These are phyloP conservation scores for Wickerhamiella cacticola DNA, from an alignment of 805 yeast genomes.

Conservation along the genomic window DNA sequence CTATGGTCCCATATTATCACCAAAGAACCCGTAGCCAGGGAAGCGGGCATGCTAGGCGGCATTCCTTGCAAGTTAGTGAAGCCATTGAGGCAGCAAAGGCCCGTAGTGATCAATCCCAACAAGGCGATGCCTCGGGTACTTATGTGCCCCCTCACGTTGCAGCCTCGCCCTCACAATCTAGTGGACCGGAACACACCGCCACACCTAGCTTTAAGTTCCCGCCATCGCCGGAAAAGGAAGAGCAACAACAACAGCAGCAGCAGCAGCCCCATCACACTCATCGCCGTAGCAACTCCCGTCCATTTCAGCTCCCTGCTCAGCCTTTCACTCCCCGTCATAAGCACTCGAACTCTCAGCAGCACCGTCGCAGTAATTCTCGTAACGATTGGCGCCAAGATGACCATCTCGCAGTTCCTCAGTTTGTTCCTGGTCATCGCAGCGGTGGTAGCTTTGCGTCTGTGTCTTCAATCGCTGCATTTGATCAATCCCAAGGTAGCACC, in stretches of 20 bases:
- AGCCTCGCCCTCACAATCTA: background rate
- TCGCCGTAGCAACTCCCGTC: conserved; percentile 34
- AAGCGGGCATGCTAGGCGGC: conserved; percentile 64
- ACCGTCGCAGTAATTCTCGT: conserved; percentile 33
- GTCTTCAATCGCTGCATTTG: conserved; percentile 32
- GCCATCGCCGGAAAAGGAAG: conserved; percentile 17
- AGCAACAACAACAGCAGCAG: conserved; percentile 15
- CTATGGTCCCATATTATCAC: conserved; percentile 8
- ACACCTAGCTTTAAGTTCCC: conserved; percentile 22
- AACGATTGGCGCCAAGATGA: conserved; percentile 20
- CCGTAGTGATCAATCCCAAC: conserved; percentile 51
- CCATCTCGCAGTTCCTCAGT: conserved; percentile 24
- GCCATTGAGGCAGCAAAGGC: conserved; percentile 96
- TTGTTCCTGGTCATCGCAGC: conserved; percentile 69
- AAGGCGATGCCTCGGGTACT: background rate
- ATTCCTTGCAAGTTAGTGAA: conserved; percentile 80
- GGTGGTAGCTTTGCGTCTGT: conserved; percentile 50
- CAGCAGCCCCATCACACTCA: conserved; percentile 36
- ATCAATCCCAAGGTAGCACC: conserved; percentile 14
- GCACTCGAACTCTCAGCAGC: conserved; percentile 27
- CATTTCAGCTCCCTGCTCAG: conserved; percentile 20
- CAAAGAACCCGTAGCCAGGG: conserved; percentile 8
- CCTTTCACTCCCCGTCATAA: conserved; percentile 18
- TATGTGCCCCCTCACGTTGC: background rate
- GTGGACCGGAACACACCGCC: conserved; percentile 2